Base-by-base conservation (phyloP, 2,329 filamentous ascomycete genomes). In the Pleurostoma richardsiae region DNA sequence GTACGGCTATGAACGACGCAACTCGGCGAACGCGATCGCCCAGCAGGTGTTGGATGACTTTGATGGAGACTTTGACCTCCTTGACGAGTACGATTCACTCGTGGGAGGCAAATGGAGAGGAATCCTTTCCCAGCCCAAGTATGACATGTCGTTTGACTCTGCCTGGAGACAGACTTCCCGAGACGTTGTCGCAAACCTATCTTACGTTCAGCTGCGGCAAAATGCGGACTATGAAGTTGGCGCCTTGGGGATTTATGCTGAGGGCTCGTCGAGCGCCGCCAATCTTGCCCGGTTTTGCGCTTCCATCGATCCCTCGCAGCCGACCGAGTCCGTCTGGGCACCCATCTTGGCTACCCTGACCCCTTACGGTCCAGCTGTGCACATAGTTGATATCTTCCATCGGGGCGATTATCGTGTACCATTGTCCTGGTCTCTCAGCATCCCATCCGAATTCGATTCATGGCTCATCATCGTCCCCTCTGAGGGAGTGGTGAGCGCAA, bases 161-260 rank as follows among this genome's bases (percentile, higher is more conserved):
- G 80, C 83, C 41, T 76, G 74, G 44, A 72, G 80, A 3, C 79
- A 79, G 2, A 74, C 77, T 1, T 70, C 82, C 0, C 68, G 75
- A 2, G 82, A 79, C 50, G 74, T 81, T 58, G 68, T 72, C 7
- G 60, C 68, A 1, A 79, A 82, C 2, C 61, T 77, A 5, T 74
- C 70, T 7, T 82, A 75, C 49, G 71, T 80, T 2, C 73, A 79
- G 48, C 61, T 64, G 1, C 59, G 66, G 4, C 77, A 81, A 44
- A 68, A 72, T 45, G 71, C 70, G 0, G 69, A 67, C 31, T 60
- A 72, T 3, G 69, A 83, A 10, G 71, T 72, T 1, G 79, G 79
- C 1, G 72, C 77, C 31, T 64, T 83, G 48, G 78, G 77, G 3
- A 68, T 83, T 5, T 68, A 71, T 4, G 68, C 79, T 2, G 75